Evolutionary conservation across 345 rosid species (phyloP).

Genomic region (Pseudoturritis turrita): DNA sequence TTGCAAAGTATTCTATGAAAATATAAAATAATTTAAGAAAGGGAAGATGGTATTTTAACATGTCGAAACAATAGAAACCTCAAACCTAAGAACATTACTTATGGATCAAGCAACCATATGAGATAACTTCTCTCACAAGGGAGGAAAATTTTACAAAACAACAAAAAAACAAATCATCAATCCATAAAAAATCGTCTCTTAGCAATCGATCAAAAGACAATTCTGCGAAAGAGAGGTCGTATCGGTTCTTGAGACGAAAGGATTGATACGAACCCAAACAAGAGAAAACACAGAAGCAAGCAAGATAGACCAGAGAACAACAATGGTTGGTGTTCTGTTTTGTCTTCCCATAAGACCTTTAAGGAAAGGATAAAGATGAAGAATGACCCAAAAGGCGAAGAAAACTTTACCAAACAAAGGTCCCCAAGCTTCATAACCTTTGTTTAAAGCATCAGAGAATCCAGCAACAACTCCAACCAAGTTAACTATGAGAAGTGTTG

Average conservation of each 20-base stretch:
- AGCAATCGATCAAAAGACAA: slow-evolving; percentile 90
- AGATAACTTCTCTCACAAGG: slow-evolving; percentile 9
- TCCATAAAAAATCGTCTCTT: not conserved
- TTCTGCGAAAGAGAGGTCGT: slow-evolving; percentile 30
- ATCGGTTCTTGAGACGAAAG: slow-evolving; percentile 46
- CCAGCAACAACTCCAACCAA: slow-evolving; percentile 99
- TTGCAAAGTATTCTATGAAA: not conserved
- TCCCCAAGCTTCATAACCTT: slow-evolving; percentile 98
- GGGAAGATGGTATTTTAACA: not conserved
- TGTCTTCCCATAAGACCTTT: slow-evolving; percentile 99
- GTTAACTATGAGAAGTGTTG: slow-evolving; percentile 79
- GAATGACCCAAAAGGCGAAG: slow-evolving; percentile 95
- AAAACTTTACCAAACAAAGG: slow-evolving; percentile 94
- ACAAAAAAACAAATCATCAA: not conserved
- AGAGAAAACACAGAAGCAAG: slow-evolving; percentile 95
- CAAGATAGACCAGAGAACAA: slow-evolving; percentile 89
- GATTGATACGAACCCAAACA: slow-evolving; percentile 92
- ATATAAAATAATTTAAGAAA: not conserved
- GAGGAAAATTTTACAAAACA: not conserved
- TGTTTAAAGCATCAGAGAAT: slow-evolving; percentile 92
- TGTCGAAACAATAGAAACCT: not conserved
- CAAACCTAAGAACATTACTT: not conserved
- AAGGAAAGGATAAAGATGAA: slow-evolving; percentile 96
- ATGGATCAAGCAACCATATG: not conserved
- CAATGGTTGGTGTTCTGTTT: slow-evolving; percentile 92